Evolutionary conservation across 2,329 filamentous ascomycete genomes (phyloP).

Genomic region (Colletotrichum tropicale): DNA sequence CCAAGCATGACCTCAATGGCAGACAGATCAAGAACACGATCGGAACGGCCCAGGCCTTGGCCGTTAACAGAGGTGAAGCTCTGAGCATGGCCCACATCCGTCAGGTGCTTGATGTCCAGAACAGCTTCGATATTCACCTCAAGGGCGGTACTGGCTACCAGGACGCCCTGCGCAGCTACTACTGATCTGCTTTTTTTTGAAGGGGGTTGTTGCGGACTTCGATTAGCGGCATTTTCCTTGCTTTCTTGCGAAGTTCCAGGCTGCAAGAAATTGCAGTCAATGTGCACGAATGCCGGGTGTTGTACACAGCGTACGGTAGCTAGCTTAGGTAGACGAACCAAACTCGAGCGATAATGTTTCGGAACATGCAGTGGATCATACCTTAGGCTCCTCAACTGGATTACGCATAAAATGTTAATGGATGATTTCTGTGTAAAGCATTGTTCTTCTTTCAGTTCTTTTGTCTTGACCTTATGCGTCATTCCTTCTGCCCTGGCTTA

Average conservation of each 20-base stretch:
- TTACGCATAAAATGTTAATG: neutral
- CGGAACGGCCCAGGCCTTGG: constrained; percentile 80
- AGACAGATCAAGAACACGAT: constrained; percentile 88
- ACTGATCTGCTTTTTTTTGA: neutral
- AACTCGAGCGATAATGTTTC: neutral
- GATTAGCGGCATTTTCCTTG: neutral
- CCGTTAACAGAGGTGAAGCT: constrained; percentile 73
- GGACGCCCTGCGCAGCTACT: constrained; percentile 85
- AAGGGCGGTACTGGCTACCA: constrained; percentile 81
- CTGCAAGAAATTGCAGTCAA: neutral
- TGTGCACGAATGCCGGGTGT: neutral
- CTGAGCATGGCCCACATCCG: constrained; percentile 81
- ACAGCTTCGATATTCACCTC: constrained; percentile 82
- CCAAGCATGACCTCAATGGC: constrained; percentile 67
- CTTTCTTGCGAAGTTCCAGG: neutral
- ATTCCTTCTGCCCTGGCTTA: neutral
- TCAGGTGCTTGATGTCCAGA: constrained; percentile 82
- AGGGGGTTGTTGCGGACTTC: neutral
- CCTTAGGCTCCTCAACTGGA: neutral
- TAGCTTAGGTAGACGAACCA: neutral
- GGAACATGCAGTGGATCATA: neutral
- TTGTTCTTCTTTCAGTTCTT: fast-evolving
- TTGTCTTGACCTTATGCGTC: neutral
- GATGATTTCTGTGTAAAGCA: neutral
- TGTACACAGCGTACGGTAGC: neutral